Base-by-base conservation (phyloP, 768 basidiomycete genomes). In the Phylloporus scabripes region DNA sequence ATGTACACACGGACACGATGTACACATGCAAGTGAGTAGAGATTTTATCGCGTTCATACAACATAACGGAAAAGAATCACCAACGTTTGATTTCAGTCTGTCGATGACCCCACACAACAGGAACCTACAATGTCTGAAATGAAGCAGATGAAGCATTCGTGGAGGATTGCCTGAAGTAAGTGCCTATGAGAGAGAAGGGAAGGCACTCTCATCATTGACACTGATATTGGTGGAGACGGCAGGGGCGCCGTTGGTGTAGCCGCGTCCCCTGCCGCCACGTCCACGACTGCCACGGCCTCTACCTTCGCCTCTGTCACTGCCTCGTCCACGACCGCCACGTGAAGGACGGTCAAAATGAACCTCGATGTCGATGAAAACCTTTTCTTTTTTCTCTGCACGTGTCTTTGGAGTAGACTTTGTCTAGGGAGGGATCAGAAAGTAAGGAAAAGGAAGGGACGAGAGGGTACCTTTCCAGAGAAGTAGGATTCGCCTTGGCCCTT, bases 331-430 rank as follows among this genome's bases (percentile, higher is more conserved):
- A 23, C 80, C 79, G 51, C 81, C 80, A 55, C 87, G 81, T n/a
- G 74, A 66, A 46, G 91, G 91, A 56, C 85, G 84, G 38, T 92
- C 85, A 66, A 92, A 93, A 60, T 79, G 87, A 48, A 83, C 88
- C 14, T 96, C 92, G 66, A 97, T 90, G 64, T 95, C 92, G 63
- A 98, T 75, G 73, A 77, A 89, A 59, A 92, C 81, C 70, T 95
- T 96, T 69, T 92, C 89, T 60, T 89, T 84, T 74, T 91, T 92
- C 75, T 90, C 85, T 52, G 80, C 52, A 52, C 82, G 81, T 41
- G 75, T 55, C 72, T 89, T 92, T 67, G 78, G 79, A 14, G 78
- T 64, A 45, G 74, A 59, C 69, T 82, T 91, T 66, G 73, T 67
- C 89, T 93, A 12, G 44, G 36, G 39, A 23, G 29, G 48, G n/a